Evolutionary conservation across 2,329 filamentous ascomycete genomes (phyloP).

Genomic region (Neopestalotiopsis clavispora): DNA sequence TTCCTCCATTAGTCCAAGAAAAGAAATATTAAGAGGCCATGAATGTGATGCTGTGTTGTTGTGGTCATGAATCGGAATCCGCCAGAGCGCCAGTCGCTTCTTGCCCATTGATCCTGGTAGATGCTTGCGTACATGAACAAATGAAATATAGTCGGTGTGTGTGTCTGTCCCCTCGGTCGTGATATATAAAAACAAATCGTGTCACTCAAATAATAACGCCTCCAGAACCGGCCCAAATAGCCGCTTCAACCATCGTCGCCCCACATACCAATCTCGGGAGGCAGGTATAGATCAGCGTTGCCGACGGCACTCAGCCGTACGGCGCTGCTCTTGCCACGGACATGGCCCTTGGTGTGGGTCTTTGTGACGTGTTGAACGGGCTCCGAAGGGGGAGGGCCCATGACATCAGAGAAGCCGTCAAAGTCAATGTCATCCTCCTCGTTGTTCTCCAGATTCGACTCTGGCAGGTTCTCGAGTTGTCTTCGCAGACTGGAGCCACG

Average conservation of each 20-base stretch:
- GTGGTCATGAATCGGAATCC: neutral
- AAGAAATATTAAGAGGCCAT: neutral
- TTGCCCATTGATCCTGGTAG: neutral
- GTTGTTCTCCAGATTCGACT: slow-evolving; percentile 22
- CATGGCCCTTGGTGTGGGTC: slow-evolving; percentile 25
- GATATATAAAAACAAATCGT: neutral
- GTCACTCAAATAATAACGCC: neutral
- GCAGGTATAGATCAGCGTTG: slow-evolving; percentile 33
- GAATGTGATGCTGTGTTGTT: neutral
- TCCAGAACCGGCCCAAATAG: slow-evolving; percentile 7
- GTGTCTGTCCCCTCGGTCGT: slow-evolving; percentile 13
- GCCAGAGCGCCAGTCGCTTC: slow-evolving; percentile 8
- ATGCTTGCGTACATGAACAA: slow-evolving; percentile 5
- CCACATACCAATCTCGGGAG: slow-evolving; percentile 36
- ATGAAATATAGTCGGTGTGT: neutral
- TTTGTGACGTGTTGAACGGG: slow-evolving; percentile 28
- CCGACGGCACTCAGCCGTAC: slow-evolving; percentile 49
- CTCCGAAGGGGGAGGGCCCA: slow-evolving; percentile 4
- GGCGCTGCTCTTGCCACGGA: slow-evolving; percentile 40
- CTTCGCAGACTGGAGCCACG: slow-evolving; percentile 13
- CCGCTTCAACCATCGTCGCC: slow-evolving; percentile 44
- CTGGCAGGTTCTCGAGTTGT: slow-evolving; percentile 20
- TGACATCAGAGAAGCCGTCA: slow-evolving; percentile 25
- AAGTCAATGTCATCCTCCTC: slow-evolving; percentile 28
- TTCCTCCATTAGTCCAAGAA: neutral